Evolutionary conservation across 2,329 filamentous ascomycete genomes (phyloP).

Genomic region (Aschersonia sp.): DNA sequence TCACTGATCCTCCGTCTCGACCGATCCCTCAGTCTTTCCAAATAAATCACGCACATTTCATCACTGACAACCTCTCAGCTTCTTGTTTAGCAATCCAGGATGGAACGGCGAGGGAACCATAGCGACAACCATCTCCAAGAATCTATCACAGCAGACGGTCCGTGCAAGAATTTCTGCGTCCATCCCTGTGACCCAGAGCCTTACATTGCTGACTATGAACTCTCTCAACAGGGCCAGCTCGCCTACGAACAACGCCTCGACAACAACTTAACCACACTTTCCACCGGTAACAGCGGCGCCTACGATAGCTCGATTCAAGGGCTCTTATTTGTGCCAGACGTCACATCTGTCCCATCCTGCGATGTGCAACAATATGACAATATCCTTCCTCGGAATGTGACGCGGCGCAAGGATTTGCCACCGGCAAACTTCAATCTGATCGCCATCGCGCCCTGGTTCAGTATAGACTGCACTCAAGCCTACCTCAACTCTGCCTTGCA

Average conservation of each 20-base stretch:
- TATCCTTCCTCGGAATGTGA: conserved; percentile 65
- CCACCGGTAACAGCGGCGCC: conserved; percentile 47
- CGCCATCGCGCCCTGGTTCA: conserved; percentile 79
- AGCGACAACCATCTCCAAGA: conserved; percentile 39
- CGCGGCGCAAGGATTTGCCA: conserved; percentile 55
- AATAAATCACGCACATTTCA: background rate
- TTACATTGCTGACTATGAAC: background rate
- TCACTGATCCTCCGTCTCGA: too few relatives aligned
- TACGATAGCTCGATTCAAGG: conserved; percentile 54
- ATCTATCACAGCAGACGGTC: conserved; percentile 42
- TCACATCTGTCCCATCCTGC: conserved; percentile 46
- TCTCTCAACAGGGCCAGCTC: conserved; percentile 23
- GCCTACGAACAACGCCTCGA: conserved; percentile 36
- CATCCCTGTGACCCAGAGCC: background rate
- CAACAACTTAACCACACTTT: conserved; percentile 61
- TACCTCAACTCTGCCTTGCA: conserved; percentile 51
- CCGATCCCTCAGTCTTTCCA: too few relatives aligned
- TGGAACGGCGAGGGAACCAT: conserved; percentile 34
- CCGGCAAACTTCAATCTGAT: conserved; percentile 58
- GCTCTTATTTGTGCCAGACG: conserved; percentile 71
- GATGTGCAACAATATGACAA: conserved; percentile 37
- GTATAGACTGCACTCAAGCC: conserved; percentile 52
- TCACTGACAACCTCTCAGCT: conserved; percentile 19
- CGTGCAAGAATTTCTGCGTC: conserved; percentile 12
- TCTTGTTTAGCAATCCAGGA: conserved; percentile 45